phyloP scores from a whole-genome alignment of 2,329 filamentous ascomycete genomes.

The Didymella lethalis region DNA sequence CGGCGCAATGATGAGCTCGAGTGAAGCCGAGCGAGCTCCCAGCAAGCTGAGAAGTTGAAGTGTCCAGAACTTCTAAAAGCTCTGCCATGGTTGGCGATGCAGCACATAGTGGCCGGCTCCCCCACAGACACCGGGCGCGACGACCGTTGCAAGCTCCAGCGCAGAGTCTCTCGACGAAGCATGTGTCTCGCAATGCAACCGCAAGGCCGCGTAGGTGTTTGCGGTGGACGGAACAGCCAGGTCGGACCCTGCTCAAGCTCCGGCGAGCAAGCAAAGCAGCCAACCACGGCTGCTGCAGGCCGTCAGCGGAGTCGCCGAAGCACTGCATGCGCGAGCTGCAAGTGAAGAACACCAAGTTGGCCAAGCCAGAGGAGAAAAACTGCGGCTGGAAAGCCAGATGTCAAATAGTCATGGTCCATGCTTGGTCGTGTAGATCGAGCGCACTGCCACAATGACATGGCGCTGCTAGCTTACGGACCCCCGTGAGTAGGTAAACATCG shows the following conservation, averaged over 20 bases:
- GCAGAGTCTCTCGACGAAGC: neutral
- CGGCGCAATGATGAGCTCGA: constrained; percentile 10
- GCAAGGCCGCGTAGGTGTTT: neutral
- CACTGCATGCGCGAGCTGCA: constrained; percentile 9
- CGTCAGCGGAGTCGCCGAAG: constrained; percentile 18
- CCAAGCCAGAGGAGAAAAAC: neutral
- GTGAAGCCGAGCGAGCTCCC: neutral
- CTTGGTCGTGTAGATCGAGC: constrained; percentile 1
- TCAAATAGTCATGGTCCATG: neutral
- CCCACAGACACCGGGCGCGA: neutral
- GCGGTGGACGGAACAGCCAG: constrained; percentile 1
- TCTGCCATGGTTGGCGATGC: neutral
- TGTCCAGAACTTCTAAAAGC: constrained; percentile 1
- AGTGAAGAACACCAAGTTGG: constrained; percentile 3
- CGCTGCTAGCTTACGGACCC: neutral
- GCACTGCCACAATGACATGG: constrained; percentile 15
- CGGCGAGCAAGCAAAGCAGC: neutral
- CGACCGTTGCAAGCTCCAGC: neutral
- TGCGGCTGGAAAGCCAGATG: constrained; percentile 5
- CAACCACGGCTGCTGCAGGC: neutral
- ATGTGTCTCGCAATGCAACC: neutral
- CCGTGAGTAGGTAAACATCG: constrained; percentile 2
- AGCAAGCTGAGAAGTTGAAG: neutral
- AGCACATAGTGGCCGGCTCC: neutral
- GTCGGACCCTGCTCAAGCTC: constrained; percentile 5